These are phyloP conservation scores for Isabelozyma heimii DNA, from an alignment of 805 yeast species.

Conservation along the genomic window DNA sequence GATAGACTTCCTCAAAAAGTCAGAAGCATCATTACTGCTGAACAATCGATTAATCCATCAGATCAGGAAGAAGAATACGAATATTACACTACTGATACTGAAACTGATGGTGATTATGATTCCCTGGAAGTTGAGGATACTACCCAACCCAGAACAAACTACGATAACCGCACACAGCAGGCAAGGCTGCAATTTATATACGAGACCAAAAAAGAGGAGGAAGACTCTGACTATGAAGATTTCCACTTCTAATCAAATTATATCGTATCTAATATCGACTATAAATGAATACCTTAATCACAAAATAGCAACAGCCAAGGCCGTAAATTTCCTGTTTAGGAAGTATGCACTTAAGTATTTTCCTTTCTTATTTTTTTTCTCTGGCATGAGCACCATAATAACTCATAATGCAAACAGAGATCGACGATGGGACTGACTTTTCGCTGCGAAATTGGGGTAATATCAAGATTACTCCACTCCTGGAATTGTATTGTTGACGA, in stretches of 20 bases:
- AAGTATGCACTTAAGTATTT: not conserved
- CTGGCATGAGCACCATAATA: not conserved
- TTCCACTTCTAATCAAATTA: not conserved
- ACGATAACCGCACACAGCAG: not conserved
- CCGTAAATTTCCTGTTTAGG: not conserved
- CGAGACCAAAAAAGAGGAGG: not conserved
- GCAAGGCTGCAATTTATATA: not conserved
- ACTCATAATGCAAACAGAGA: not conserved
- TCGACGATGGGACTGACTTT: not conserved
- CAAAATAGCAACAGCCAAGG: not conserved
- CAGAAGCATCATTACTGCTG: constrained; percentile 30
- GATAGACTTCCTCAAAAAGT: constrained; percentile 43
- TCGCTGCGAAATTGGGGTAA: too few species aligned
- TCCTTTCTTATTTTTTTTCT: not conserved
- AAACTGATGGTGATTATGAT: constrained; percentile 5
- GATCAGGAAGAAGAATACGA: constrained; percentile 19
- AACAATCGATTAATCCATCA: constrained; percentile 26
- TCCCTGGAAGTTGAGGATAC: constrained; percentile 2
- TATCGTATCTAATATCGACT: not conserved
- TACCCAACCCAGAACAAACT: not conserved
- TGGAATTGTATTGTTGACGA: too few species aligned
- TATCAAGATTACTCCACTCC: too few species aligned
- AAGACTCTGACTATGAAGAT: constrained; percentile 1
- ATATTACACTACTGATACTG: constrained; percentile 4
- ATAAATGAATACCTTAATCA: not conserved